Conservation (phyloP, 164 flowering plant genomes). For the Sextonia rubra region DNA sequence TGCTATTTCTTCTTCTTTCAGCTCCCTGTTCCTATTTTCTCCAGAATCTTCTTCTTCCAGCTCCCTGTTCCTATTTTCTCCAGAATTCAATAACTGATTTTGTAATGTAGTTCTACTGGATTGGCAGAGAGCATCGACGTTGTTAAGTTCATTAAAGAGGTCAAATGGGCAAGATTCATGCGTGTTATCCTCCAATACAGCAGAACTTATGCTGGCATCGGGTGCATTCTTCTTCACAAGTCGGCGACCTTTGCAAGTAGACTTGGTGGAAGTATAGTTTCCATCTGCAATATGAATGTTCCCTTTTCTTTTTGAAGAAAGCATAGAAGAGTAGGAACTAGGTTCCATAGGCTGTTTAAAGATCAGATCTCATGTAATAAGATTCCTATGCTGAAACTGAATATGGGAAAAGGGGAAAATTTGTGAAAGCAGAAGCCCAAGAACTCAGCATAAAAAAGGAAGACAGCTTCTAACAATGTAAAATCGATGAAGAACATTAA, state of each 20-base stretch:
- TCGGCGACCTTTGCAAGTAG: slow-evolving; percentile 39
- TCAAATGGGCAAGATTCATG: slow-evolving; percentile 17
- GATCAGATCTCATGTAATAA: background rate
- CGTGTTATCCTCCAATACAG: slow-evolving; percentile 22
- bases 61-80: slow-evolving; percentile 9
- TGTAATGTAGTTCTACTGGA: slow-evolving; percentile 10
- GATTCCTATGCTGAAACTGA: background rate
- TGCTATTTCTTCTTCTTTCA: slow-evolving; percentile 23
- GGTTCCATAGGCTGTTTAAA: slow-evolving; percentile 22
- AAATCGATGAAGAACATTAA: too few species aligned
- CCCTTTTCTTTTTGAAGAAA: slow-evolving; percentile 23
- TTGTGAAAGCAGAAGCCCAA: background rate
- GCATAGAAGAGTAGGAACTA: slow-evolving; percentile 11
- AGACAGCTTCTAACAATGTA: background rate
- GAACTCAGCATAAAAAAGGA: background rate
- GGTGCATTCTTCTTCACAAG: slow-evolving; percentile 40
- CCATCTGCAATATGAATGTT: slow-evolving; percentile 10
- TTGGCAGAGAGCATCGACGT: background rate
- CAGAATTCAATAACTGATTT: slow-evolving; percentile 6
- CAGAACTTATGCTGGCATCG: slow-evolving; percentile 17
- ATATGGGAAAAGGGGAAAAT: background rate
- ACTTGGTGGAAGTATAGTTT: slow-evolving; percentile 23
- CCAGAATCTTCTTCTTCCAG: slow-evolving; percentile 17
- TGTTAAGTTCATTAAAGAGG: background rate
- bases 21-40: slow-evolving; percentile 7